Conservation (phyloP, 2,329 filamentous ascomycete genomes). For the Cercospora sp. region DNA sequence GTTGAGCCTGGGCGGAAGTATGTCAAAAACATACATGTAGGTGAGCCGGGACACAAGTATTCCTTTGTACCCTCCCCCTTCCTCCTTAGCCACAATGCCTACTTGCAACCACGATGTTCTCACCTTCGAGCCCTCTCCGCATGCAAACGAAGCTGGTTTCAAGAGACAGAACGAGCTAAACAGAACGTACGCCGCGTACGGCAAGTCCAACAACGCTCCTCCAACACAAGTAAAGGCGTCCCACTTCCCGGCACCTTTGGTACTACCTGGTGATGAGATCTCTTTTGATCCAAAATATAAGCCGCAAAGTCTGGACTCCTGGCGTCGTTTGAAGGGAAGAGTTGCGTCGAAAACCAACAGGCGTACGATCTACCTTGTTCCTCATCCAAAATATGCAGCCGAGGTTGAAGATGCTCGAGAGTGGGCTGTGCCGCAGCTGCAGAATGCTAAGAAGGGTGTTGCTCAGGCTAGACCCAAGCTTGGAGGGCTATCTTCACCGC, state of each 20-base stretch:
- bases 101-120: conserved; percentile 20
- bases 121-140: conserved; percentile 36
- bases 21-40: not conserved
- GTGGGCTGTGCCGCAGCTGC: conserved; percentile 45
- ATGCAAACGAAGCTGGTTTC: conserved; percentile 42
- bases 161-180: conserved; percentile 36
- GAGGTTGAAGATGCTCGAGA: conserved; percentile 44
- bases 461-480: not conserved
- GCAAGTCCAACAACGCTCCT: conserved; percentile 5
- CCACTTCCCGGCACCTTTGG: conserved; percentile 59
- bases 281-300: conserved; percentile 54
- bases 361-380: conserved; percentile 58
- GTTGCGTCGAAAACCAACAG: conserved; percentile 44
- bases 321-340: conserved; percentile 54
- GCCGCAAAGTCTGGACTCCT: conserved; percentile 56
- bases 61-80: not conserved
- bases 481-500: not conserved
- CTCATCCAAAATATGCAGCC: conserved; percentile 46
- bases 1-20: not conserved
- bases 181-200: not conserved
- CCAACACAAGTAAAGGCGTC: conserved; percentile 17
- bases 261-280: conserved; percentile 62
- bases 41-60: not conserved
- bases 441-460: not conserved
- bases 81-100: not conserved